Percentiles rank a stretch among this genome's conserved stretches.
These are phyloP conservation scores for Termitomyces sp. DNA, from an alignment of 768 basidiomycete genomes.

Conservation along the genomic window DNA sequence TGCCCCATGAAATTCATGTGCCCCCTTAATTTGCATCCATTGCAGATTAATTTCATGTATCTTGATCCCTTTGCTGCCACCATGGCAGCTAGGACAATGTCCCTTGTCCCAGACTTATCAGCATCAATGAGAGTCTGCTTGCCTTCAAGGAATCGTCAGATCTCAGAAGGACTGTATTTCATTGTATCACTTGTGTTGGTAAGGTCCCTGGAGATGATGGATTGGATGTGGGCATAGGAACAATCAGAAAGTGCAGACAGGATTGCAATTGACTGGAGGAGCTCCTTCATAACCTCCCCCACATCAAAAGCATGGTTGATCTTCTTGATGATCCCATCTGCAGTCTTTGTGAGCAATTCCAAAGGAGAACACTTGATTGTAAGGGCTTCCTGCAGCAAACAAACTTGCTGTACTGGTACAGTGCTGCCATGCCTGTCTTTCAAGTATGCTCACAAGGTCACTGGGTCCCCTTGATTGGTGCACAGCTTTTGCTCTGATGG, in stretches of 20 bases:
- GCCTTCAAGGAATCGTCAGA: background rate
- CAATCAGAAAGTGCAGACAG: background rate
- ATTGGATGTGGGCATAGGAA: background rate
- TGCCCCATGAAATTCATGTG: background rate
- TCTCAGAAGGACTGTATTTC: background rate
- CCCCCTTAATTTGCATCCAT: background rate
- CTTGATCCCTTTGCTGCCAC: background rate
- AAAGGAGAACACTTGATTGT: background rate
- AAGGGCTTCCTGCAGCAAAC: background rate
- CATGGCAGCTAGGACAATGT: too few species aligned
- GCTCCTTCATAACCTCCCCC: background rate
- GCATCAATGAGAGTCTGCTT: background rate
- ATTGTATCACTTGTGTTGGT: background rate
- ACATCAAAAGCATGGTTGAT: background rate
- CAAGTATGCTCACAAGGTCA: background rate
- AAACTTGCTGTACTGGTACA: background rate
- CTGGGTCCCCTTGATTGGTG: background rate
- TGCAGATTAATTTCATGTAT: background rate
- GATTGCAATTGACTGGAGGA: background rate
- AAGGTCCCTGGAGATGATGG: background rate
- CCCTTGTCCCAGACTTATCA: background rate
- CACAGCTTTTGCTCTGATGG: background rate
- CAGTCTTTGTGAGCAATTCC: background rate
- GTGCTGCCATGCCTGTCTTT: background rate
- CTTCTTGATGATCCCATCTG: too few species aligned